Evolutionary conservation across 163 green algal genomes (phyloP), one percentile per base, ranked within the genome.

Genomic region (Scenedesmus sp.): DNA sequence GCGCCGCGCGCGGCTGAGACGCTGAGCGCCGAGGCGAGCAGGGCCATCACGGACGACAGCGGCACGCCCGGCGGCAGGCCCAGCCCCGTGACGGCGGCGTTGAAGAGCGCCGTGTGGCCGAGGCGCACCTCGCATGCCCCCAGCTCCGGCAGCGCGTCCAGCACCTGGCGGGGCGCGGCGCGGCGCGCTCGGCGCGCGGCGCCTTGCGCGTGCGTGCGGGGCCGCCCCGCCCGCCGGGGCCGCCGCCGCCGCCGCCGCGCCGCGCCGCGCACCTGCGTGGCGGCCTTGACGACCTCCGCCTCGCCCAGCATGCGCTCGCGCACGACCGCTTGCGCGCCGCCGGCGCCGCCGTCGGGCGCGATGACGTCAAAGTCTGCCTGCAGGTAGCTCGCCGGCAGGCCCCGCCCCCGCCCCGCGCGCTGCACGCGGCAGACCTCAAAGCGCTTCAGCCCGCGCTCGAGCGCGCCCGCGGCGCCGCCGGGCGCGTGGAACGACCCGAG

Each of bases 321-420:
- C 58, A 47, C 3, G n/a, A n/a, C n/a, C n/a, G n/a, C n/a, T n/a
- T n/a, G 7, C 39, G 22, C n/a, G 42, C 71, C 60, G 4, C 39
- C 60, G 20, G 51, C 34, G 3, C 44, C 77, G 20, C 47, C 31
- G 3, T 9, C 63, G 14, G 89, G 86, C 7, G 75, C 77, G 11
- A 95, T 54, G 1, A 95, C 60, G 75, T 96, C 92, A 48, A 96
- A 70, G 77, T 96, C 92, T 0, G 88, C 88, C 77, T 92, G 80
- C 53, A 94, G 83, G 71, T 87, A 85, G 22, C 78, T 72, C 22
- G 78, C 77, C 4, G 92, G 91, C 18, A 91, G 77, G 24, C 80
- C 76, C 11, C 81, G 53, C 78, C 45, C 86, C 70, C 13, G 62
- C 26, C 11, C 60, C 62, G 33, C 76, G 9, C 87, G 82, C 51